phyloP scores from a whole-genome alignment of 495 filamentous ascomycete species.

The Bombardia bombarda region DNA sequence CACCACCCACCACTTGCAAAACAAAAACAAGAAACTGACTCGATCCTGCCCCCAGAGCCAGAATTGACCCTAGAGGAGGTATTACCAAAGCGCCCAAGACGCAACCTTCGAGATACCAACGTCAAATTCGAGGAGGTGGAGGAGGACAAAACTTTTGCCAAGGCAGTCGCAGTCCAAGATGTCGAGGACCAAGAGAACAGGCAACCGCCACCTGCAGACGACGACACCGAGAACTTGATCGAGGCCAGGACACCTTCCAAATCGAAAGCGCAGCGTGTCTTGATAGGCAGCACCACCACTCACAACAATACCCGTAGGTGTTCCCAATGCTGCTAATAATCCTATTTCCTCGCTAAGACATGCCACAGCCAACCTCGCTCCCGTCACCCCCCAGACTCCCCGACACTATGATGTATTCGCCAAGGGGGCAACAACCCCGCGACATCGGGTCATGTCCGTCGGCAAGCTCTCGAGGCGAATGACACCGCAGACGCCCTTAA shows the following conservation, averaged over 20 bases:
- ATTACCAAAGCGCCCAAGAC: slow-evolving; percentile 55
- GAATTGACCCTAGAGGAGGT: slow-evolving; percentile 19
- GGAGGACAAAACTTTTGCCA: slow-evolving; percentile 40
- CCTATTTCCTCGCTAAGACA: too few species aligned
- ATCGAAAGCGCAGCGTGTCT: slow-evolving; percentile 7
- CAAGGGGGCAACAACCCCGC: slow-evolving; percentile 36
- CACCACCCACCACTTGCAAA: slow-evolving; percentile 5
- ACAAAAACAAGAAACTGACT: slow-evolving; percentile 26
- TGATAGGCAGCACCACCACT: slow-evolving; percentile 5
- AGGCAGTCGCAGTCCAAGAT: slow-evolving; percentile 23
- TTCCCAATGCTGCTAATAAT: too few species aligned
- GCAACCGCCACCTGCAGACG: slow-evolving; percentile 4
- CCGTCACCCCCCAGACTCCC: slow-evolving; percentile 59
- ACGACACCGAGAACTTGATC: too few species aligned
- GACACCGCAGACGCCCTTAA: slow-evolving; percentile 54
- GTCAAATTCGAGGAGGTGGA: slow-evolving; percentile 35
- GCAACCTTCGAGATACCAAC: slow-evolving; percentile 21
- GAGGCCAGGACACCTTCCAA: slow-evolving; percentile 27
- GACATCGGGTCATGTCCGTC: slow-evolving; percentile 41
- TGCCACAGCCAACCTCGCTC: slow-evolving; percentile 14
- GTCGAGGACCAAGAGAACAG: slow-evolving; percentile 28
- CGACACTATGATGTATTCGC: slow-evolving; percentile 47
- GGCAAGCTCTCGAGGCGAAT: slow-evolving; percentile 43
- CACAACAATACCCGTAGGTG: slow-evolving; percentile 12
- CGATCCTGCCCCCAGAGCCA: slow-evolving; percentile 14